Base-by-base conservation (phyloP, 2,329 filamentous ascomycete genomes). In the Curvularia sp. region DNA sequence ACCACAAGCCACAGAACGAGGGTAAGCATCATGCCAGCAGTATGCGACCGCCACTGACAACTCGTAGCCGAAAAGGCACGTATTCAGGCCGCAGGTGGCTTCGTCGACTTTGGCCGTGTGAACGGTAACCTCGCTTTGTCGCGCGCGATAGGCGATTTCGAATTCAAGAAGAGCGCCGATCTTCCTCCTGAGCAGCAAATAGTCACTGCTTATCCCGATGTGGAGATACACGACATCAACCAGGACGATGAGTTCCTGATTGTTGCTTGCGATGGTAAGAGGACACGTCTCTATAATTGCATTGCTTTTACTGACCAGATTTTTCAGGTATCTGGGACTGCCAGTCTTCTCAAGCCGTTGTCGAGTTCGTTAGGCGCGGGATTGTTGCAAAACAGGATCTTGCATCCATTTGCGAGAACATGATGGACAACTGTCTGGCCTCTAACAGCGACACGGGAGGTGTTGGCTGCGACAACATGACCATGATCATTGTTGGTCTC, bases 381-480 rank as follows among this genome's bases (percentile, higher is more conserved):
- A 97, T 99, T 77, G 94, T 93, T 49, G 93, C 93, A 50, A 97
- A 97, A 83, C 95, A 99, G 80, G 91, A 96, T 49, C 86, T 99
- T 50, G 88, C 93, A 55, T 91, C 91, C 77, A 98, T 99, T 73
- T 98, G 94, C 79, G 95, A 99, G 81, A 99, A 99, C 82, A 97
- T 99, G 92, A 99, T 99, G 95, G 94, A 99, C 83, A 99, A 98
- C 82, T 99, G 95, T 77, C 84, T 99, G 66, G 93, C 95, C 39
- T 96, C 93, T 61, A 98, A 96, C 85, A 97, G 93, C 67, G 95
- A 99, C 81, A 97, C 94, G 30, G 95, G 95, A 54, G 95, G 95
- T 64, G 94, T 99, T 61, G 95, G 95, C 61, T 99, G 95, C 79
- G 95, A 99, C 83, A 99, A 99, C 84, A 99, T 99, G 95, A 99